Conservation (phyloP, 805 yeast species). For the Candida dajiaensis region DNA sequence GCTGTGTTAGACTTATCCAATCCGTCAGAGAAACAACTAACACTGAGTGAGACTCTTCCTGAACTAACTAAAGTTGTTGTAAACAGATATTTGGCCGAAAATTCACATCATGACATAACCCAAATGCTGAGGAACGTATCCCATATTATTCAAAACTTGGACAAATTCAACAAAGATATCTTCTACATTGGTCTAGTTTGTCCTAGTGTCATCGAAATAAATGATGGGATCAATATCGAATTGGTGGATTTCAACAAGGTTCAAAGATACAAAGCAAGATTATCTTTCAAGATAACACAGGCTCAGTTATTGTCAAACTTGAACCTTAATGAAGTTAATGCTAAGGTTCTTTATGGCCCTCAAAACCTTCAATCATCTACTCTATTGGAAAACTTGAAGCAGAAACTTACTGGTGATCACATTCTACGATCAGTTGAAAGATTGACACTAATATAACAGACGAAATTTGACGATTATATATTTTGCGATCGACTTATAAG, state of each 20-base stretch:
- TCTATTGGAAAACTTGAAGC: slow-evolving; percentile 11
- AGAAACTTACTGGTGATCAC: neutral
- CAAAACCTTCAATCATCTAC: slow-evolving; percentile 1
- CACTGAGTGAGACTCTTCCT: slow-evolving; percentile 5
- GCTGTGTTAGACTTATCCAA: slow-evolving; percentile 9
- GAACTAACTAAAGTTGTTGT: slow-evolving; percentile 7
- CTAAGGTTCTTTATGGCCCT: slow-evolving; percentile 14
- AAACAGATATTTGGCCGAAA: slow-evolving; percentile 4
- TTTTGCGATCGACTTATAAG: neutral
- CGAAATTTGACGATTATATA: neutral
- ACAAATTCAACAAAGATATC: slow-evolving; percentile 11
- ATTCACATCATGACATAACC: neutral
- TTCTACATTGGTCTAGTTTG: slow-evolving; percentile 13
- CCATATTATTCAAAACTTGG: slow-evolving; percentile 1
- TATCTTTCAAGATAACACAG: slow-evolving; percentile 10
- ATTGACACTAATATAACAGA: neutral
- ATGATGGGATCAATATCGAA: slow-evolving; percentile 7
- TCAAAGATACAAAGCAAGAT: slow-evolving; percentile 13
- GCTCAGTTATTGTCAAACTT: slow-evolving; percentile 4
- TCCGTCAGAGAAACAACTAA: neutral
- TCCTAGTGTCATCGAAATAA: slow-evolving; percentile 7
- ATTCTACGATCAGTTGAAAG: slow-evolving; percentile 5
- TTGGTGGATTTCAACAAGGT: slow-evolving; percentile 14
- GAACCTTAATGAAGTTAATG: slow-evolving; percentile 2
- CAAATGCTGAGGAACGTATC: slow-evolving; percentile 6